phyloP scores from a whole-genome alignment of 768 basidiomycete species.

The Macrolepiota fuliginosa region DNA sequence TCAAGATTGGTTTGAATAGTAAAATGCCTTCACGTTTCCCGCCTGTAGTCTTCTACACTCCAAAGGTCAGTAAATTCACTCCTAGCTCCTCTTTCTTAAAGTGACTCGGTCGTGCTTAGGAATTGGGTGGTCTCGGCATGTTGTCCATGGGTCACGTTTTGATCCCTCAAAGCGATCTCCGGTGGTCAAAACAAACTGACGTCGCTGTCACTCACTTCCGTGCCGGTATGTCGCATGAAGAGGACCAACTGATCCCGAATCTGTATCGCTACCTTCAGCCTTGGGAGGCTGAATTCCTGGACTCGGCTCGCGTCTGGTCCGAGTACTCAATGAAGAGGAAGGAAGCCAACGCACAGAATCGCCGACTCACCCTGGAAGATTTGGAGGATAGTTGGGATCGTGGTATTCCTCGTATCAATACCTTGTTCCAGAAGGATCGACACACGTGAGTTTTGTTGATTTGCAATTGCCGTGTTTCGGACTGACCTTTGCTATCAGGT shows the following conservation, averaged over 20 bases:
- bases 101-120: constrained; percentile 36
- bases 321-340: constrained; percentile 99
- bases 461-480: neutral
- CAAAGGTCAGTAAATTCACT: constrained; percentile 75
- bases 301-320: constrained; percentile 98
- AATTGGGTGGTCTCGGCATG: constrained; percentile 98
- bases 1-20: constrained; percentile 98
- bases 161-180: constrained; percentile 95
- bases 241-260: constrained; percentile 95
- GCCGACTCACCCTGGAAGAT: constrained; percentile 94
- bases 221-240: constrained; percentile 96
- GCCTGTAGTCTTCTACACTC: constrained; percentile 93
- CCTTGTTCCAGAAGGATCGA: constrained; percentile 97
- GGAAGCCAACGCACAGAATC: constrained; percentile 98
- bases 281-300: constrained; percentile 97
- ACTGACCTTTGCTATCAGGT: constrained; percentile 33
- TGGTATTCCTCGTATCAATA: constrained; percentile 98
- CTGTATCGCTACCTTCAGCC: constrained; percentile 95
- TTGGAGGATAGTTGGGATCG: constrained; percentile 99
- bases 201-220: constrained; percentile 87
- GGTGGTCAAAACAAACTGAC: constrained; percentile 99
- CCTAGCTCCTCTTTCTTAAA: neutral
- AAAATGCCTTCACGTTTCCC: constrained; percentile 99
- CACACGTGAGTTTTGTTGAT: constrained; percentile 60
- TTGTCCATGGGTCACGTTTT: constrained; percentile 99